These are phyloP conservation scores for Misopates orontium DNA, from an alignment of 257 asterid species.

Conservation along the genomic window DNA sequence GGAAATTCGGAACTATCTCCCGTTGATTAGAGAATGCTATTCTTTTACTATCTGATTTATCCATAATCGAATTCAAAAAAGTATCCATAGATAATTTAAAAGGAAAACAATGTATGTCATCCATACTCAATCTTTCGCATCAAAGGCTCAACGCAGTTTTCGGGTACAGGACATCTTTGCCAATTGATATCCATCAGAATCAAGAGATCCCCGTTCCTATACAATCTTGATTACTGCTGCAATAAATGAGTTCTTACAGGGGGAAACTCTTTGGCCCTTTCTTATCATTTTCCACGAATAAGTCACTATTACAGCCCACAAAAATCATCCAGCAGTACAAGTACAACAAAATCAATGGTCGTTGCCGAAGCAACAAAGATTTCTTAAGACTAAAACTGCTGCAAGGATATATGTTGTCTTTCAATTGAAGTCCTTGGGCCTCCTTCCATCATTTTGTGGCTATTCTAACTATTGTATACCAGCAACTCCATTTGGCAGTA, in stretches of 20 bases:
- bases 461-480: not conserved
- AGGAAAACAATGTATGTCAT: conserved; percentile 10
- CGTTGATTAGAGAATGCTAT: conserved; percentile 7
- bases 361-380: too few species aligned
- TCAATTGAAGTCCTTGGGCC: not conserved
- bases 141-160: conserved; percentile 13
- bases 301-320: not conserved
- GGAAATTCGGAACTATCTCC: not conserved
- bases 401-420: not conserved
- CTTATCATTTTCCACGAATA: not conserved
- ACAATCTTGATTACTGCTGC: not conserved
- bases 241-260: not conserved
- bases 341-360: not conserved
- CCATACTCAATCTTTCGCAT: conserved; percentile 14
- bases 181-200: not conserved
- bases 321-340: not conserved
- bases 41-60: conserved; percentile 22
- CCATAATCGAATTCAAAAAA: conserved; percentile 4
- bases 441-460: not conserved
- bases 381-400: not conserved
- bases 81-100: not conserved
- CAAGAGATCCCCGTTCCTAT: not conserved
- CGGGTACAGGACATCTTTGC: not conserved
- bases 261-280: conserved; percentile 1
- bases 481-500: not conserved